Conservation (phyloP, 2,329 filamentous ascomycete genomes). For the Biscogniauxia sp. region DNA sequence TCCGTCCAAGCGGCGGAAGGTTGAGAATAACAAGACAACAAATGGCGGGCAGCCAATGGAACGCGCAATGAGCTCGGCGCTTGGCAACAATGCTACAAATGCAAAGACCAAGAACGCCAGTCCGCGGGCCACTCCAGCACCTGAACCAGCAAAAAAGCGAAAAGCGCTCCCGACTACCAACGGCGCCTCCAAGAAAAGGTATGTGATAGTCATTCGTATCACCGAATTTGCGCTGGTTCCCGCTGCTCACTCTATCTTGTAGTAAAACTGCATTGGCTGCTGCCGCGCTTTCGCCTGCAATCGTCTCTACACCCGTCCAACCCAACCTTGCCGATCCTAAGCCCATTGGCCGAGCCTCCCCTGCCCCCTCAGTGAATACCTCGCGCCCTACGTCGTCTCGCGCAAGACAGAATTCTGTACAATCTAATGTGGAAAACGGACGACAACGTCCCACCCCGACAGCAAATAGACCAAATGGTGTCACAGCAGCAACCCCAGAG, state of each 20-base stretch:
- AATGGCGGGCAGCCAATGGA: conserved; percentile 57
- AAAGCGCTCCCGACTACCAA: conserved; percentile 65
- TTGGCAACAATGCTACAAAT: conserved; percentile 51
- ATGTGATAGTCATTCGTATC: conserved; percentile 31
- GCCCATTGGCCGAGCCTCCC: conserved; percentile 52
- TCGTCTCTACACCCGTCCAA: conserved; percentile 73
- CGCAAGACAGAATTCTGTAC: conserved; percentile 71
- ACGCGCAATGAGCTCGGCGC: conserved; percentile 62
- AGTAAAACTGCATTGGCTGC: conserved; percentile 25
- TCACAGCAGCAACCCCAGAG: conserved; percentile 39
- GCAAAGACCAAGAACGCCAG: conserved; percentile 61
- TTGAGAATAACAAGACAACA: conserved; percentile 69
- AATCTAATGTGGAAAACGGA: conserved; percentile 54
- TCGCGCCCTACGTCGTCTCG: conserved; percentile 67
- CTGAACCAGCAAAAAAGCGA: conserved; percentile 69
- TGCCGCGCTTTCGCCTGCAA: conserved; percentile 62
- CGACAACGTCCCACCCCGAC: conserved; percentile 56
- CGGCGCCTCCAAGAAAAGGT: conserved; percentile 77
- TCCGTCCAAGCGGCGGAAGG: conserved; percentile 74
- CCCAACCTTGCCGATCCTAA: conserved; percentile 64
- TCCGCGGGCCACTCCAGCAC: conserved; percentile 65
- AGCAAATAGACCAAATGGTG: conserved; percentile 60
- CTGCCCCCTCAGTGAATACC: conserved; percentile 50
- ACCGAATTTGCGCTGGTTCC: neutral
- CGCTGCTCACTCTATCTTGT: conserved; percentile 2